Conservation (phyloP, 192 early-diverging fungal genomes). For the Dissophora ornata region DNA sequence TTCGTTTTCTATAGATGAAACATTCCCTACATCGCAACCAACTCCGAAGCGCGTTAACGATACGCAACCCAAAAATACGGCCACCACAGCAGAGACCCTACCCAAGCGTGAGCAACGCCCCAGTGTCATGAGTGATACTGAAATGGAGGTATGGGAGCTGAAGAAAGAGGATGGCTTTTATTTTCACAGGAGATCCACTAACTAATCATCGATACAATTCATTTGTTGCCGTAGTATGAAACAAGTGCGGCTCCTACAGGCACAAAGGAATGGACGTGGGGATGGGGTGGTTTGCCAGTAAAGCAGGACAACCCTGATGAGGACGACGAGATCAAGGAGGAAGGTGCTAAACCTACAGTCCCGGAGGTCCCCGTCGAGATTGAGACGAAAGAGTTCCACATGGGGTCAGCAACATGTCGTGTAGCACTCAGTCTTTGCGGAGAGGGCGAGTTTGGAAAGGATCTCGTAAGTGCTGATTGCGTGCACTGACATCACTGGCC, state of each 20-base stretch:
- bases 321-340: conserved; percentile 37
- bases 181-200: too few species aligned
- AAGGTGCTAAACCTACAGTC: neutral
- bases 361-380: conserved; percentile 46
- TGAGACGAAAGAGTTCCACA: conserved; percentile 50
- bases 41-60: conserved; percentile 24
- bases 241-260: conserved; percentile 13
- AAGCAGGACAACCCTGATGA: conserved; percentile 57
- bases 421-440: conserved; percentile 72
- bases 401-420: conserved; percentile 53
- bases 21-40: neutral
- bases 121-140: conserved; percentile 69
- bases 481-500: neutral
- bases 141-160: conserved; percentile 68
- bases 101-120: conserved; percentile 23
- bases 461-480: conserved; percentile 56
- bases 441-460: conserved; percentile 53
- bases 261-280: conserved; percentile 74
- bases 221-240: too few species aligned
- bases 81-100: neutral
- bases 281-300: conserved; percentile 77
- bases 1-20: conserved; percentile 4
- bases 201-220: too few species aligned
- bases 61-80: conserved; percentile 20
- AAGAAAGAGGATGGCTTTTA: too few species aligned